These are phyloP conservation scores for Fonsecaea pugnacius DNA, from an alignment of 2,329 filamentous ascomycete species.

Conservation along the genomic window DNA sequence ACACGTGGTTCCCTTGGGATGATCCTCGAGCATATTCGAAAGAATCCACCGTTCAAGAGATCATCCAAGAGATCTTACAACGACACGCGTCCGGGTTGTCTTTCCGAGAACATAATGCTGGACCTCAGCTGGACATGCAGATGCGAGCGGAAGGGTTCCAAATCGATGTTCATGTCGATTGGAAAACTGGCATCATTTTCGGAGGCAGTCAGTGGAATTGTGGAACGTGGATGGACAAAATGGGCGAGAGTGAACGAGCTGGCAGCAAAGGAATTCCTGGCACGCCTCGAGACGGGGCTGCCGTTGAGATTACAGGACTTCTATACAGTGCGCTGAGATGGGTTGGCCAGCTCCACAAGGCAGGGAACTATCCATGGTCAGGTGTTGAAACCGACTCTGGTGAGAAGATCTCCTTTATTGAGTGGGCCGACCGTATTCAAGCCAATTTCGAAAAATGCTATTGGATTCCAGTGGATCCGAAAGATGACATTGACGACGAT, in stretches of 20 bases:
- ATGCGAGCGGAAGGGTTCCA: slow-evolving; percentile 94
- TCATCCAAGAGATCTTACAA: slow-evolving; percentile 92
- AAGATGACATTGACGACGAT: slow-evolving; percentile 74
- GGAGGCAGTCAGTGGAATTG: slow-evolving; percentile 95
- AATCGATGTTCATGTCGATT: slow-evolving; percentile 87
- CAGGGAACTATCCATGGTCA: slow-evolving; percentile 72
- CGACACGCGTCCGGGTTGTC: slow-evolving; percentile 87
- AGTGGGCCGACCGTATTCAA: slow-evolving; percentile 82
- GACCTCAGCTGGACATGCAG: slow-evolving; percentile 82
- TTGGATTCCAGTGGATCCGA: slow-evolving; percentile 73
- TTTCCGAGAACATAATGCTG: slow-evolving; percentile 93
- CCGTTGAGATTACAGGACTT: slow-evolving; percentile 91
- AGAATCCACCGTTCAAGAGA: slow-evolving; percentile 80
- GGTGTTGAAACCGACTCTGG: slow-evolving; percentile 71
- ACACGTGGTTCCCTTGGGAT: slow-evolving; percentile 85
- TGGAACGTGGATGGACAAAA: slow-evolving; percentile 99
- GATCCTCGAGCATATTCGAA: slow-evolving; percentile 85
- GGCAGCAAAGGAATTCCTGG: slow-evolving; percentile 91
- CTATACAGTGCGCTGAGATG: slow-evolving; percentile 87
- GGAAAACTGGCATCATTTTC: slow-evolving; percentile 87
- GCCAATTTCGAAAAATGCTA: slow-evolving; percentile 90
- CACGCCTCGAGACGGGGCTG: slow-evolving; percentile 94
- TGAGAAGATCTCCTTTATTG: slow-evolving; percentile 67
- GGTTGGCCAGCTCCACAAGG: slow-evolving; percentile 69
- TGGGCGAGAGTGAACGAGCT: slow-evolving; percentile 94